phyloP scores from a whole-genome alignment of 352 stramenopile genomes.

The Saprolegnia parasitica region DNA sequence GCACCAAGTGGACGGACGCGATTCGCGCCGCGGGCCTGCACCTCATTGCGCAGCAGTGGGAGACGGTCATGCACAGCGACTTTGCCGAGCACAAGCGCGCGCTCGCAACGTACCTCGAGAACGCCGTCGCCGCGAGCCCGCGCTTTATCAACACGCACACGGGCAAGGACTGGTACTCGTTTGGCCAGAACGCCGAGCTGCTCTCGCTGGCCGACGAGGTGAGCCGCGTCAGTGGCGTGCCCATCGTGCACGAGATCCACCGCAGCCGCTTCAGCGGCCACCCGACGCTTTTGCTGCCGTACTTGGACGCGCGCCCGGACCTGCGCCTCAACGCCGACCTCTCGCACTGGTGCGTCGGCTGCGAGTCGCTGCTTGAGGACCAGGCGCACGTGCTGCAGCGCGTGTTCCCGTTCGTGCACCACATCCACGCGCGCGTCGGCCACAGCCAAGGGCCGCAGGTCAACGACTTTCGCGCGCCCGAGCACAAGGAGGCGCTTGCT shows the following conservation, averaged over 20 bases:
- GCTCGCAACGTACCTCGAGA: conserved; percentile 8
- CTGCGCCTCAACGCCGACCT: conserved; percentile 26
- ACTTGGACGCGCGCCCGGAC: conserved; percentile 8
- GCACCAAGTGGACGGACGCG: conserved; percentile 3
- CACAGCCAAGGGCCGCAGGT: conserved; percentile 25
- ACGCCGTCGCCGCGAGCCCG: conserved; percentile 5
- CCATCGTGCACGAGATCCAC: conserved; percentile 29
- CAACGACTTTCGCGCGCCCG: conserved; percentile 25
- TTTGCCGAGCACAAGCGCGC: conserved; percentile 21
- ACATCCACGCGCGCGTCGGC: conserved; percentile 28
- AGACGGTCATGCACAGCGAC: conserved; percentile 19
- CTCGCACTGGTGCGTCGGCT: conserved; percentile 28
- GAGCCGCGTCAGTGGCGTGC: neutral
- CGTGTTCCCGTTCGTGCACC: conserved; percentile 14
- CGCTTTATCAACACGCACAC: conserved; percentile 27
- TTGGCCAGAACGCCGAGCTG: conserved; percentile 23
- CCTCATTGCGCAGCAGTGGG: conserved; percentile 27
- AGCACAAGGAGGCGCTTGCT: conserved; percentile 5
- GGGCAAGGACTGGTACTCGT: conserved; percentile 27
- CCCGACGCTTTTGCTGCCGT: conserved; percentile 25
- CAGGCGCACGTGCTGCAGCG: conserved; percentile 9
- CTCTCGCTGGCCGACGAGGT: conserved; percentile 14
- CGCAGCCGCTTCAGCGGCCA: conserved; percentile 28
- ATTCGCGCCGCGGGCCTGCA: conserved; percentile 16
- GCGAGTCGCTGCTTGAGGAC: conserved; percentile 24